phyloP scores from a whole-genome alignment of 148 eudicot genomes.

The Selenicereus undatus region DNA sequence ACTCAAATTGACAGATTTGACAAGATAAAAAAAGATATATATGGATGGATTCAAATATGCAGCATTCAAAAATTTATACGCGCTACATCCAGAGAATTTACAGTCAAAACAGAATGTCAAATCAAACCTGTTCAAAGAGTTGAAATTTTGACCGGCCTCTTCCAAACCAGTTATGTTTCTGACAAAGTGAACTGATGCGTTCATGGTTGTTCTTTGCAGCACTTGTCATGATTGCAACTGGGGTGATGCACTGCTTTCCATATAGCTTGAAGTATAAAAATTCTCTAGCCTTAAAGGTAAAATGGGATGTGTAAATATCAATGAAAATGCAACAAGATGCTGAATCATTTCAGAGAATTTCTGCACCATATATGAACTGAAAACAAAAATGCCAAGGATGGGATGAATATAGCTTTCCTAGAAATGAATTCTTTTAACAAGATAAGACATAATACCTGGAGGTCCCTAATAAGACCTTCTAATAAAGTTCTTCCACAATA shows the following conservation, averaged over 20 bases:
- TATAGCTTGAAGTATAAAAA: slow-evolving; percentile 85
- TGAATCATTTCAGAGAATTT: slow-evolving; percentile 5
- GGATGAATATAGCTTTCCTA: not conserved
- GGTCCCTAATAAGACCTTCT: slow-evolving; percentile 97
- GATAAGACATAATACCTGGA: slow-evolving; percentile 58
- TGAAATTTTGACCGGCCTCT: slow-evolving; percentile 78
- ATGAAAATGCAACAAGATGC: not conserved
- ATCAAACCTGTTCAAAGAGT: slow-evolving; percentile 86
- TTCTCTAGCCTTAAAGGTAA: slow-evolving; percentile 73
- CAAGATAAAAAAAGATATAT: no score
- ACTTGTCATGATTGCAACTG: slow-evolving; percentile 98
- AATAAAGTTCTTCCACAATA: slow-evolving; percentile 85
- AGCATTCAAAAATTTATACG: not conserved
- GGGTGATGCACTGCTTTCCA: slow-evolving; percentile 85
- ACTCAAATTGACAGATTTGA: not conserved
- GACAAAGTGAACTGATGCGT: slow-evolving; percentile 73
- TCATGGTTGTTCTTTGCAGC: slow-evolving; percentile 88
- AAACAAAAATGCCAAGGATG: slow-evolving; percentile 15
- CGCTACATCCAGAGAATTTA: not conserved
- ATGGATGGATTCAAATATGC: not conserved
- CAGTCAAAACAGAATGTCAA: slow-evolving; percentile 11
- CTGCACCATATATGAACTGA: not conserved
- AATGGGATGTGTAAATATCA: slow-evolving; percentile 18
- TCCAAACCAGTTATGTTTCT: slow-evolving; percentile 84
- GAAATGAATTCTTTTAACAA: not conserved